Evolutionary conservation across 2,329 filamentous ascomycete species (phyloP).

Genomic region (Dichotomopilus funicola): DNA sequence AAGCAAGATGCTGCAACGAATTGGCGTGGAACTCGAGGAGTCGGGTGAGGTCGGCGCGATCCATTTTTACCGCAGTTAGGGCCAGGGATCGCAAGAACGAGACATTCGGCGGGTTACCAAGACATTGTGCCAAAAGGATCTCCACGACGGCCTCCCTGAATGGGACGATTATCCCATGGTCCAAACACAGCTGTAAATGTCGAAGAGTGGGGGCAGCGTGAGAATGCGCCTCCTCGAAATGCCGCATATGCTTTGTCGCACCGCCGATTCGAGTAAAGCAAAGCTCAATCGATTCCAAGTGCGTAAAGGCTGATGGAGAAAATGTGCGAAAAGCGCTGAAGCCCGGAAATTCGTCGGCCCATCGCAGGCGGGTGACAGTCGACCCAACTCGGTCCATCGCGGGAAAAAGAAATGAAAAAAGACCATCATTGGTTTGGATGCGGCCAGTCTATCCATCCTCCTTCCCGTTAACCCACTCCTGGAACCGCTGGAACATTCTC

Average conservation of each 20-base stretch:
- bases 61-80: too few relatives aligned
- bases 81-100: too few relatives aligned
- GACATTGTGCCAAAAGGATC: too few relatives aligned
- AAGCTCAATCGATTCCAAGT: not conserved
- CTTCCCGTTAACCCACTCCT: not conserved
- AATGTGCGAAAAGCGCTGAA: not conserved
- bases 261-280: not conserved
- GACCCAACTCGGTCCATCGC: slow-evolving; percentile 7
- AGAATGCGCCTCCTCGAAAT: not conserved
- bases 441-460: not conserved
- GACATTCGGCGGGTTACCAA: too few relatives aligned
- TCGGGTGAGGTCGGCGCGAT: too few relatives aligned
- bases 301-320: not conserved
- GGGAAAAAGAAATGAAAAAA: slow-evolving; percentile 8
- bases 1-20: too few relatives aligned
- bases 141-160: too few relatives aligned
- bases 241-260: not conserved
- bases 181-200: not conserved
- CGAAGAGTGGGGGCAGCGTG: not conserved
- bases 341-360: slow-evolving; percentile 5
- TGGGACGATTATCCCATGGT: too few relatives aligned
- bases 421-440: slow-evolving; percentile 5
- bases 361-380: slow-evolving; percentile 3
- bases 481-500: not conserved
- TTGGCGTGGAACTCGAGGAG: too few relatives aligned